These are phyloP conservation scores for Mycena citricolor DNA, from an alignment of 1,284 basidiomycete species.

Conservation along the genomic window DNA sequence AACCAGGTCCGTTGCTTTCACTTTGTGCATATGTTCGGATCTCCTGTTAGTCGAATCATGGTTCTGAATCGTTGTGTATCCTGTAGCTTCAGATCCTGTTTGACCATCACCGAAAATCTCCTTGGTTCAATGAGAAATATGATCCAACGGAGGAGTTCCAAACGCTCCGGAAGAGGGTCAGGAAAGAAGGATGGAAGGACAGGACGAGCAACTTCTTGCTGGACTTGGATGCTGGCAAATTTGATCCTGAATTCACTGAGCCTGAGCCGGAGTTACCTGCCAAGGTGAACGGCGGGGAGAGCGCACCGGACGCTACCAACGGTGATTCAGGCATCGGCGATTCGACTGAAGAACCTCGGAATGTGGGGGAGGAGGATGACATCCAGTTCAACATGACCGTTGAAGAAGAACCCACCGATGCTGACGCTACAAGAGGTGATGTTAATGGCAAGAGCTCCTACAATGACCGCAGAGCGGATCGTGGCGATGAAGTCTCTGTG, in stretches of 20 bases:
- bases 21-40: slow-evolving; percentile 23
- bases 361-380: slow-evolving; percentile 49
- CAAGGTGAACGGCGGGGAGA: slow-evolving; percentile 48
- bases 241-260: slow-evolving; percentile 71
- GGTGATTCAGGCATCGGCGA: slow-evolving; percentile 33
- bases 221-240: slow-evolving; percentile 80
- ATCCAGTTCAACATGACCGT: slow-evolving; percentile 66
- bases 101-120: slow-evolving; percentile 86
- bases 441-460: slow-evolving; percentile 53
- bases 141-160: slow-evolving; percentile 70
- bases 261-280: slow-evolving; percentile 46
- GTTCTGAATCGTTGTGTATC: slow-evolving; percentile 41
- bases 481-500: slow-evolving; percentile 76
- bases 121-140: slow-evolving; percentile 96
- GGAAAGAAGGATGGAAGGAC: slow-evolving; percentile 80
- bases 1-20: slow-evolving; percentile 61
- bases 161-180: slow-evolving; percentile 70
- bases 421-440: slow-evolving; percentile 53
- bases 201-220: slow-evolving; percentile 70
- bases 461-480: slow-evolving; percentile 41
- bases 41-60: slow-evolving; percentile 24
- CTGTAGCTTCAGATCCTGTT: slow-evolving; percentile 89
- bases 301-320: slow-evolving; percentile 27
- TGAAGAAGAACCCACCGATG: slow-evolving; percentile 68
- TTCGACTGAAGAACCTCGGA: slow-evolving; percentile 50